Evolutionary conservation across 768 basidiomycete species (phyloP).

Genomic region (Suillus ampliporus): DNA sequence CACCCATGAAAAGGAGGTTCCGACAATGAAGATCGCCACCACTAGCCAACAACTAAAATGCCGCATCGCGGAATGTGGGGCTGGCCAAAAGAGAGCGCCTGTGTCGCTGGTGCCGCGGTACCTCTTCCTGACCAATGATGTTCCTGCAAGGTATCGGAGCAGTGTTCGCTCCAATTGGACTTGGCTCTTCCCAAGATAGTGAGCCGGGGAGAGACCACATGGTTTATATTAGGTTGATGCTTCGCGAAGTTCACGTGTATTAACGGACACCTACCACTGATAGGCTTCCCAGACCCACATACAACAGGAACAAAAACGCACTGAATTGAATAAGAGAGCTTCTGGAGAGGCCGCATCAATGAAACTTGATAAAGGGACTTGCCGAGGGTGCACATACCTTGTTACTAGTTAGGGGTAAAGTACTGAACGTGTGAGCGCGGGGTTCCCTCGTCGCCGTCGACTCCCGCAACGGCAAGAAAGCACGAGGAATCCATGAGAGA

Average conservation of each 20-base stretch:
- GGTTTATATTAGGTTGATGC: background rate
- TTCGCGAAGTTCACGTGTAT: constrained; percentile 8
- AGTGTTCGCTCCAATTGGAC: constrained; percentile 14
- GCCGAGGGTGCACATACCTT: background rate
- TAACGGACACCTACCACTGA: background rate
- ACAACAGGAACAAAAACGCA: background rate
- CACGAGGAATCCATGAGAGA: background rate
- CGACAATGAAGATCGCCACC: background rate
- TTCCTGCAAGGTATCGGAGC: constrained; percentile 7
- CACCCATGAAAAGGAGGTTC: background rate
- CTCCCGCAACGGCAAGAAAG: background rate
- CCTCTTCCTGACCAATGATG: background rate
- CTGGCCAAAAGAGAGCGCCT: background rate
- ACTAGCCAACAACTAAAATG: background rate
- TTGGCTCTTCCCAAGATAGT: constrained; percentile 2
- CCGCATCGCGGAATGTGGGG: background rate
- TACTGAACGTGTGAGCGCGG: background rate
- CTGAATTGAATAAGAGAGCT: background rate
- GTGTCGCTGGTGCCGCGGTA: constrained; percentile 2
- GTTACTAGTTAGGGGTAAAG: background rate
- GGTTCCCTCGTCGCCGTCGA: background rate
- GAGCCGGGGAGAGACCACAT: background rate
- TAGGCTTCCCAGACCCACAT: background rate
- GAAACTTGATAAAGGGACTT: background rate
- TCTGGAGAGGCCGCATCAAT: background rate